These are phyloP conservation scores for Agrostemma githago DNA, from an alignment of 148 eudicot species.

Conservation along the genomic window DNA sequence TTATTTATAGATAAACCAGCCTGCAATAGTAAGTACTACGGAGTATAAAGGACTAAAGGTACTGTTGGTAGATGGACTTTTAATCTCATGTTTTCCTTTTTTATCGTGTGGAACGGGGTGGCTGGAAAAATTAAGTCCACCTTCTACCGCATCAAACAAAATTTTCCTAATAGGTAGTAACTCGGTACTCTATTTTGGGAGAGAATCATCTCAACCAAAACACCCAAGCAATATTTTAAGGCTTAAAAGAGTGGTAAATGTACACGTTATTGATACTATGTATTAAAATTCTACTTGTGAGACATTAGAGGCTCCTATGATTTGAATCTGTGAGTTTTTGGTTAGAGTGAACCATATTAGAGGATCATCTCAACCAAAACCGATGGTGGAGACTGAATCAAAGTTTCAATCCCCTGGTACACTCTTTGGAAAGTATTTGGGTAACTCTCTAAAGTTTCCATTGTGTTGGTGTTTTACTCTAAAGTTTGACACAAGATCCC, in stretches of 20 bases:
- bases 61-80: slow-evolving; percentile 17
- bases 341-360: no score
- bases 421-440: background rate
- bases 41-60: slow-evolving; percentile 17
- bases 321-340: no score
- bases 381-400: no score
- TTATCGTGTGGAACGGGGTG: background rate
- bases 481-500: background rate
- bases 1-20: slow-evolving; percentile 30
- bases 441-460: background rate
- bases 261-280: no score
- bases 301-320: no score
- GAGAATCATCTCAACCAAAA: no score
- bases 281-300: no score
- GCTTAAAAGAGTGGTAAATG: no score
- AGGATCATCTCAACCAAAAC: no score
- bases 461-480: background rate
- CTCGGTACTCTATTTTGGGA: no score
- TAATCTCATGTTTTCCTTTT: background rate
- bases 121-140: slow-evolving; percentile 10
- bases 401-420: background rate
- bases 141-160: background rate
- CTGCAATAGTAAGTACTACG: slow-evolving; percentile 20
- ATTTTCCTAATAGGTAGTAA: no score
- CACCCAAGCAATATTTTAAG: no score